Evolutionary conservation across 805 yeast genomes (phyloP).

Genomic region (Clavispora asparagi): DNA sequence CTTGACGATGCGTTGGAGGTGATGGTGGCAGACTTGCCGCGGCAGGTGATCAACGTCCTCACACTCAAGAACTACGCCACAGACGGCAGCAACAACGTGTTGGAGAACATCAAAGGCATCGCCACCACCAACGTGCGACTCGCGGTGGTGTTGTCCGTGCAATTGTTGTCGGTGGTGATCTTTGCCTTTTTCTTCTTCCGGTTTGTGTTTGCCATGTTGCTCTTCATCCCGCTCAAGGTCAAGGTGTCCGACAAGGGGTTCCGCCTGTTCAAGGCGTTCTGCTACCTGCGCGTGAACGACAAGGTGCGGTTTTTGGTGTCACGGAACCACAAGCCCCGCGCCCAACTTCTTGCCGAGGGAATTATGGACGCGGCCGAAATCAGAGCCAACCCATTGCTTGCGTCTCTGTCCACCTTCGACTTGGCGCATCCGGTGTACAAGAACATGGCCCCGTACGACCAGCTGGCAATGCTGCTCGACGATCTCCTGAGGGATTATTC

Average conservation of each 20-base stretch:
- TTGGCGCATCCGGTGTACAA: background rate
- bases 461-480: background rate
- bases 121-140: slow-evolving; percentile 59
- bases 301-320: slow-evolving; percentile 50
- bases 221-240: slow-evolving; percentile 47
- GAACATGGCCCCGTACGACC: background rate
- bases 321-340: slow-evolving; percentile 33
- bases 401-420: slow-evolving; percentile 12
- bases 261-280: slow-evolving; percentile 53
- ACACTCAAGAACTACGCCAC: slow-evolving; percentile 54
- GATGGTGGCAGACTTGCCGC: slow-evolving; percentile 76
- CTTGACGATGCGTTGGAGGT: slow-evolving; percentile 58
- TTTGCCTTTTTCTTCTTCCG: slow-evolving; percentile 65
- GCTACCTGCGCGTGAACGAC: slow-evolving; percentile 54
- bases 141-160: slow-evolving; percentile 68
- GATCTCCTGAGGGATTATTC: background rate
- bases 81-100: slow-evolving; percentile 40
- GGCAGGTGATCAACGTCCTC: slow-evolving; percentile 78
- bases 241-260: slow-evolving; percentile 33
- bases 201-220: slow-evolving; percentile 49
- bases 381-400: slow-evolving; percentile 24
- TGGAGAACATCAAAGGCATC: slow-evolving; percentile 46
- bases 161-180: slow-evolving; percentile 68
- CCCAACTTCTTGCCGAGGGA: slow-evolving; percentile 27
- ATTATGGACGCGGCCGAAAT: slow-evolving; percentile 21